Conservation (phyloP, 495 filamentous ascomycete genomes). For the Tetracladium marchalianum region DNA sequence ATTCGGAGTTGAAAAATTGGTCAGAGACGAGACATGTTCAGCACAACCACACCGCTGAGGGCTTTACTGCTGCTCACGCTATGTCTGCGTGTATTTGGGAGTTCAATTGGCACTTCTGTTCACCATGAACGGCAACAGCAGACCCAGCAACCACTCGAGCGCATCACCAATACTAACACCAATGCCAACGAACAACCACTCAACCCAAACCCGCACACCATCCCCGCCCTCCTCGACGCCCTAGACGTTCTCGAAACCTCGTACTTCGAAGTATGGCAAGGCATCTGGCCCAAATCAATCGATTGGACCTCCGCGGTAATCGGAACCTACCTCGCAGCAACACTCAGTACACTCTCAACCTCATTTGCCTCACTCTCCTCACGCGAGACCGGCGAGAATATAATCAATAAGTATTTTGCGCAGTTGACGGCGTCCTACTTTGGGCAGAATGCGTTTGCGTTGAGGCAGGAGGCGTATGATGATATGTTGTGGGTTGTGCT, state of each 20-base stretch:
- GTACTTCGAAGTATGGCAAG: constrained; percentile 69
- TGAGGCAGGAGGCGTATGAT: constrained; percentile 79
- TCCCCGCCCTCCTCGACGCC: constrained; percentile 40
- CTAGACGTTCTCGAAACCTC: constrained; percentile 65
- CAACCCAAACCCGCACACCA: constrained; percentile 2
- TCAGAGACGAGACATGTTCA: not conserved
- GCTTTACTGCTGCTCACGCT: too few relatives aligned
- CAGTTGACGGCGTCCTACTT: constrained; percentile 73
- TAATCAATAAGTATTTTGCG: constrained; percentile 73
- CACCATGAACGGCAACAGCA: too few relatives aligned
- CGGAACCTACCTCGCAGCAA: constrained; percentile 66
- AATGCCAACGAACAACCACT: not conserved
- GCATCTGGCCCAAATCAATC: constrained; percentile 77
- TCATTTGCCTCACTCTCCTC: constrained; percentile 22
- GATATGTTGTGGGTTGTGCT: constrained; percentile 97
- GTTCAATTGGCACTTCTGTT: too few relatives aligned
- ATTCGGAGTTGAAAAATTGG: too few relatives aligned
- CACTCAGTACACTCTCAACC: constrained; percentile 52
- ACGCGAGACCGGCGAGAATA: constrained; percentile 50
- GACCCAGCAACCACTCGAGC: not conserved
- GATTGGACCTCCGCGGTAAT: constrained; percentile 93
- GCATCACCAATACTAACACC: not conserved
- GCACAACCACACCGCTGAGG: not conserved
- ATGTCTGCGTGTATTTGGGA: too few relatives aligned
- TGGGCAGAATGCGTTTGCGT: constrained; percentile 67